Evolutionary conservation across 805 yeast species (phyloP).

Genomic region (Metschnikowia henanensis): DNA sequence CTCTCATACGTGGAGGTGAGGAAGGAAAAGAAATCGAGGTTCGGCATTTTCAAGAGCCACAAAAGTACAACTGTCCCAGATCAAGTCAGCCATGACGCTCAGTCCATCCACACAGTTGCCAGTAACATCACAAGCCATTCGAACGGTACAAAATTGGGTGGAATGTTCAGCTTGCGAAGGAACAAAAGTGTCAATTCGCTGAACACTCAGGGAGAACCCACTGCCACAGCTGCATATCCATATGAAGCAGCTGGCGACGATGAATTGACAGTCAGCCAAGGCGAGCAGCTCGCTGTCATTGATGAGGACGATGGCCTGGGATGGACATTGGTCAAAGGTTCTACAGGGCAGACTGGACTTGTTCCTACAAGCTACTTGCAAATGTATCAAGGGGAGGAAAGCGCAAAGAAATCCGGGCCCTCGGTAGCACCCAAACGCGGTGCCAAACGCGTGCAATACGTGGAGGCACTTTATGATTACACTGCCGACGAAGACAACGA

Average conservation of each 20-base stretch:
- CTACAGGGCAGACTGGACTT: slow-evolving; percentile 58
- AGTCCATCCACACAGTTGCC: slow-evolving; percentile 36
- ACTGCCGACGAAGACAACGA: slow-evolving; percentile 81
- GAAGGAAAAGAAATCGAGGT: slow-evolving; percentile 53
- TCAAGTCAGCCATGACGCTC: slow-evolving; percentile 23
- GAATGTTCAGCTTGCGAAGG: slow-evolving; percentile 39
- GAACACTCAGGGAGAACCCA: slow-evolving; percentile 18
- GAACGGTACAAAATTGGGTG: slow-evolving; percentile 20
- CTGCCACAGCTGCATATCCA: slow-evolving; percentile 58
- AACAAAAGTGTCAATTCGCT: slow-evolving; percentile 27
- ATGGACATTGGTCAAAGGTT: slow-evolving; percentile 68
- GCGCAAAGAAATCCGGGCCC: slow-evolving; percentile 59
- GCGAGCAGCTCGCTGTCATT: slow-evolving; percentile 59
- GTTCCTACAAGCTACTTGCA: slow-evolving; percentile 85
- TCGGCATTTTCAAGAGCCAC: slow-evolving; percentile 50
- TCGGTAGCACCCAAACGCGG: slow-evolving; percentile 79
- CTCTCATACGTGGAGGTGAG: slow-evolving; percentile 55
- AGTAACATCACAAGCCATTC: slow-evolving; percentile 31
- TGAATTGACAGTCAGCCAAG: slow-evolving; percentile 62
- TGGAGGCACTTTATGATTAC: slow-evolving; percentile 75
- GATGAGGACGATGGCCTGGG: slow-evolving; percentile 88
- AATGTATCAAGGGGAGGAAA: slow-evolving; percentile 9
- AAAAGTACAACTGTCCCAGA: slow-evolving; percentile 14
- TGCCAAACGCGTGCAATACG: slow-evolving; percentile 60
- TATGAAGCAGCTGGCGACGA: slow-evolving; percentile 73